Conservation (phyloP, 768 basidiomycete genomes). For the Tephrocybe sp. region DNA sequence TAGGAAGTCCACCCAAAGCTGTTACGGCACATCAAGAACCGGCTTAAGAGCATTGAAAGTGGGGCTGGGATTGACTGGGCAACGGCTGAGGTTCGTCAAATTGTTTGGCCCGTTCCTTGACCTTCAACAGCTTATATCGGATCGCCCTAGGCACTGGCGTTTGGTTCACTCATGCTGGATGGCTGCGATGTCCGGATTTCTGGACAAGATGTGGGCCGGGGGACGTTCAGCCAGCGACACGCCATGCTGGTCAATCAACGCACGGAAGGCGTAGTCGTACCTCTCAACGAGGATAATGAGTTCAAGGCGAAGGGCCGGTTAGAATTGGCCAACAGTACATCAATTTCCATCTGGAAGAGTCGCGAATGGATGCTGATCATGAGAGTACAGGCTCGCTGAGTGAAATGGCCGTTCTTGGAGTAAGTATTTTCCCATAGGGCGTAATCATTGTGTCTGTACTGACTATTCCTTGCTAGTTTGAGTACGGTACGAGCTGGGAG, state of each 20-base stretch:
- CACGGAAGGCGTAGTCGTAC: constrained; percentile 77
- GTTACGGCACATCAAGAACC: constrained; percentile 75
- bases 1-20: constrained; percentile 82
- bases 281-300: constrained; percentile 75
- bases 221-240: constrained; percentile 88
- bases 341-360: background rate
- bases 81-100: constrained; percentile 68
- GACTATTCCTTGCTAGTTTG: too few species aligned
- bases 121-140: too few species aligned
- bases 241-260: constrained; percentile 92
- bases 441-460: too few species aligned
- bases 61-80: constrained; percentile 86
- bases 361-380: background rate
- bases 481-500: constrained; percentile 91
- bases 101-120: background rate
- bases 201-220: constrained; percentile 90
- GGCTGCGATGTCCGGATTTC: constrained; percentile 86
- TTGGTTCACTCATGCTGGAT: constrained; percentile 82
- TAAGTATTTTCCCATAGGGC: constrained; percentile 43
- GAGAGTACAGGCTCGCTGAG: constrained; percentile 69
- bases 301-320: constrained; percentile 63
- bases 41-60: constrained; percentile 66
- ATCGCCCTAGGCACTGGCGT: constrained; percentile 73
- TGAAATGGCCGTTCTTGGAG: constrained; percentile 87
- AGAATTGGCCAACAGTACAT: constrained; percentile 85